Base-by-base conservation (phyloP, 140 eudicot species). In the Senecio squalidus region DNA sequence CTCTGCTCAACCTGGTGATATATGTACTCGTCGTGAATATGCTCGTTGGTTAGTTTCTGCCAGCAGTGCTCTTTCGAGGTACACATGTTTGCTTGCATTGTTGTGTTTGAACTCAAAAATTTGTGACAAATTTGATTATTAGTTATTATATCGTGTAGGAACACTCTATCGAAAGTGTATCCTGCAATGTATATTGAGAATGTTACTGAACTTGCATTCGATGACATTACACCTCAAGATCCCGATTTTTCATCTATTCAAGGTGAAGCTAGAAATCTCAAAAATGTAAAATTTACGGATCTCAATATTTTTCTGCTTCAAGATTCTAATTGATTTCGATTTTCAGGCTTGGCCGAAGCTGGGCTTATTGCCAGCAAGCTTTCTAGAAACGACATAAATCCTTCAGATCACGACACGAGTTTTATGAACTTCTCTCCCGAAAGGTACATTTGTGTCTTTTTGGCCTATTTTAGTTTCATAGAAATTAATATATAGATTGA, bases 41-140 rank as follows among this genome's bases (percentile, higher is more conserved):
- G 98, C 98, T 54, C 88, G 98, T 48, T 91, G 98, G 98, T 79
- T 91, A 72, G 96, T 91, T 72, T 78, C 81, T 58, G 91, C 96
- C 52, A 91, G 98, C 74, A 81, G 96, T 71, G 81, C 82, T 72
- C 96, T 91, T 57, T 91, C 96, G 44, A 78, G 98, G 98, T 91
- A 77, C 54, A 43, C 31, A 30, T 41, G 9, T 23, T 45, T 72
- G 8, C 22, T 45, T 72, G 21, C 16, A 22, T 33, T 33, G 9
- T 4, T 4, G 36, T 30, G 10, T 49, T 11, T 50, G 25, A 45
- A 53, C 48, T 66, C 15, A 48, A 30, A n/a, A n/a, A 10, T 39
- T 6, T 18, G 36, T 1, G 4, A 9, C 8, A 30, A 5, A 44
- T 24, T 36, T 45, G 13, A 43, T 55, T 10, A 13, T 14, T 28